Conservation (phyloP, 106 monocot species). For the Agapanthus africanus region DNA sequence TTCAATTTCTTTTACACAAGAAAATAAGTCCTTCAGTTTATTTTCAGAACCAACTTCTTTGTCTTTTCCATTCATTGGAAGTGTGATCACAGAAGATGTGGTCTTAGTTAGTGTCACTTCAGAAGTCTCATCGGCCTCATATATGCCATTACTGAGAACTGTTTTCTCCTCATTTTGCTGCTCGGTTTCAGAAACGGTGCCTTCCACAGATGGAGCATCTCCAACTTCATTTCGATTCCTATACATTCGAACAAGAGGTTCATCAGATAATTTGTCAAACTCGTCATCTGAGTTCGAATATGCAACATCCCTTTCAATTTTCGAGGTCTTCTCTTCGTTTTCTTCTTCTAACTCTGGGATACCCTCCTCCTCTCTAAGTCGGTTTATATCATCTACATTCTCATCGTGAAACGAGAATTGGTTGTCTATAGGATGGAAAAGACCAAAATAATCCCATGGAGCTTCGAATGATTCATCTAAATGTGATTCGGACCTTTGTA, state of each 20-base stretch:
- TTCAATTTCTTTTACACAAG: conserved; percentile 77
- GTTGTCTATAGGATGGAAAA: conserved; percentile 62
- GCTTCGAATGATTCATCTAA: conserved; percentile 34
- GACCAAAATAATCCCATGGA: conserved; percentile 86
- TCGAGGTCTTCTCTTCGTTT: conserved; percentile 35
- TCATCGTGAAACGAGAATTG: conserved; percentile 54
- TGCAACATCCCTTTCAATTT: conserved; percentile 33
- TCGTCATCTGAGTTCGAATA: conserved; percentile 62
- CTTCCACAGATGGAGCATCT: conserved; percentile 7
- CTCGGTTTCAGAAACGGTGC: conserved; percentile 15
- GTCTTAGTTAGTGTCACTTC: conserved; percentile 17
- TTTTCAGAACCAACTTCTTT: conserved; percentile 27
- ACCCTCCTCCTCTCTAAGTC: conserved; percentile 66
- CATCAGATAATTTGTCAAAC: conserved; percentile 61
- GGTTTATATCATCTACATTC: conserved; percentile 37
- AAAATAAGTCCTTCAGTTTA: conserved; percentile 52
- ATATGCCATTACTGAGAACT: conserved; percentile 9
- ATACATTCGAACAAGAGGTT: conserved; percentile 64
- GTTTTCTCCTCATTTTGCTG: conserved; percentile 26
- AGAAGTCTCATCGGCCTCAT: conserved; percentile 34
- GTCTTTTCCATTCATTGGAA: conserved; percentile 37
- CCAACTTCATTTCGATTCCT: conserved; percentile 50
- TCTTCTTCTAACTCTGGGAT: conserved; percentile 84
- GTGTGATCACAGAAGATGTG: conserved; percentile 11
- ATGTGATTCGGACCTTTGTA: conserved; percentile 20